Evolutionary conservation across 495 filamentous ascomycete genomes (phyloP), one percentile per base, ranked within the genome.

Genomic region (Podospora pseudocomata): DNA sequence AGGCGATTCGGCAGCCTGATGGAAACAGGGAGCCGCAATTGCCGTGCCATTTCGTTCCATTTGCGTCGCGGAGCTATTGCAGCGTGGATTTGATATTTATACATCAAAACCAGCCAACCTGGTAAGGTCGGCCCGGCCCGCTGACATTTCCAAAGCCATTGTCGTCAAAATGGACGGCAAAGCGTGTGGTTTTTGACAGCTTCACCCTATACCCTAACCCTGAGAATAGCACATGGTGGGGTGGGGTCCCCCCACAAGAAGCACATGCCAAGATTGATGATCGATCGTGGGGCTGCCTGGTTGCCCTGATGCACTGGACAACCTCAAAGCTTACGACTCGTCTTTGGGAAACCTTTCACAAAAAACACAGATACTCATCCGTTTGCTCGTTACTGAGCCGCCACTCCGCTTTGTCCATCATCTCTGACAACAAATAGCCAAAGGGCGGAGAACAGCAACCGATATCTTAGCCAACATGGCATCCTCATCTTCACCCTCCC

Each of bases 401-500:
- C 30, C 7, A 7, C 30, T 32, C 30, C 30, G 30, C 4, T 32
- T 7, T 32, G 7, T 32, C 7, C 30, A 32, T 5, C 30, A 32
- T 32, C 30, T 7, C 30, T 5, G 30, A 32, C 4, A 32, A 32
- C 30, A 32, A 9, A 39, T 59, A 27, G 54, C 3, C 18, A 53
- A n/a, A 23, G 4, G 13, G 57, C 6, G 15, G 39, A 49, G 15
- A 18, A 49, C 39, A 49, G 2, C 7, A 49, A 11, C 39, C 39
- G 26, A 67, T 44, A 20, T 39, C 28, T 44, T 18, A 44, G 66
- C 4, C 34, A 67, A 65, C 60, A 65, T 68, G 56, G 57, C 67
- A 32, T 59, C 64, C 56, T 13, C 69, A 27, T 64, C 68, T 28
- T 20, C 71, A 20, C 23, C 55, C 23, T 26, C 55, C 4, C 13